These are phyloP conservation scores for Andrographis paniculata DNA, from an alignment of 305 asterid species.

Conservation along the genomic window DNA sequence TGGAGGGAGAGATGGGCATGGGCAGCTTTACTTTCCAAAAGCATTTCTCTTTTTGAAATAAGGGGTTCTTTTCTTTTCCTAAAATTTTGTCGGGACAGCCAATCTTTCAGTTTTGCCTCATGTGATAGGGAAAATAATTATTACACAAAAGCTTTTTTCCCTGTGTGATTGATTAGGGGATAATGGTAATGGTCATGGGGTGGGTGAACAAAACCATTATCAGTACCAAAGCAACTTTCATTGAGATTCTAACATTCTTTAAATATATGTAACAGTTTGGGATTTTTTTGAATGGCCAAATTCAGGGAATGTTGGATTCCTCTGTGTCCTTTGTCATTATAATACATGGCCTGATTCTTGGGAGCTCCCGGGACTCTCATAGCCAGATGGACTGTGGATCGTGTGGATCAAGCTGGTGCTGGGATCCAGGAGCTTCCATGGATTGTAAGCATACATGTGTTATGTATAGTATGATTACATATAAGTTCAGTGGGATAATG, in stretches of 20 bases:
- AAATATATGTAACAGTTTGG: conserved; percentile 28
- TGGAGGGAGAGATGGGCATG: conserved; percentile 24
- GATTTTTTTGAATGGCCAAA: conserved; percentile 73
- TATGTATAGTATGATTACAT: conserved; percentile 19
- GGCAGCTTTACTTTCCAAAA: conserved; percentile 23
- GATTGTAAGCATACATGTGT: background rate
- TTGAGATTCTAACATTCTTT: conserved; percentile 69
- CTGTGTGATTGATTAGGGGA: background rate
- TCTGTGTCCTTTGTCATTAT: conserved; percentile 34
- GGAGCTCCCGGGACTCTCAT: background rate
- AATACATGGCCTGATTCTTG: background rate
- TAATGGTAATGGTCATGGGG: conserved; percentile 22
- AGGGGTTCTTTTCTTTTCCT: background rate
- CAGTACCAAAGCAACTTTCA: conserved; percentile 36
- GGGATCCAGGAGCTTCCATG: background rate
- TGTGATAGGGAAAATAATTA: background rate
- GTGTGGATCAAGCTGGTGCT: background rate
- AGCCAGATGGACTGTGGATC: background rate
- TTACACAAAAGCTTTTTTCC: background rate
- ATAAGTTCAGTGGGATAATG: conserved; percentile 37
- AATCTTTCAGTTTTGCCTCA: conserved; percentile 6
- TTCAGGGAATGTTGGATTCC: conserved; percentile 95
- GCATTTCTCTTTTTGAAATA: background rate
- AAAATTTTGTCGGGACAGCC: background rate
- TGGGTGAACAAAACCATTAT: conserved; percentile 42